Percentiles rank a stretch among this genome's conserved stretches.
Evolutionary conservation across 371 early-diverging fungal species (phyloP).

Genomic region (Actinomortierella wolfii): DNA sequence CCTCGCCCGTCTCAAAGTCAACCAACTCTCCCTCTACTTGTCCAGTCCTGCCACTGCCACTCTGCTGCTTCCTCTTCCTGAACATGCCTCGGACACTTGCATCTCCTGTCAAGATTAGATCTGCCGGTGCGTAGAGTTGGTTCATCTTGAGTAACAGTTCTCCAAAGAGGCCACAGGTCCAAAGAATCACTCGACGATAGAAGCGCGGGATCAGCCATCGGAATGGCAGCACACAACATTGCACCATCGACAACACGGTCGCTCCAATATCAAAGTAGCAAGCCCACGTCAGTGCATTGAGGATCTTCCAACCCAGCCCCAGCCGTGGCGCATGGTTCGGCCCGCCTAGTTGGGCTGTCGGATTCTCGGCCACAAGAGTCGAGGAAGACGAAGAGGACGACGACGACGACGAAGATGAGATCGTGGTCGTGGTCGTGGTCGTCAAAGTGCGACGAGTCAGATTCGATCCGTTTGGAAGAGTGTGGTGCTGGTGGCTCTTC

Average conservation of each 20-base stretch:
- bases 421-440: conserved; percentile 3
- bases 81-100: conserved; percentile 45
- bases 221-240: conserved; percentile 17
- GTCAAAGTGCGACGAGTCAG: conserved; percentile 1
- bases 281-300: conserved; percentile 32
- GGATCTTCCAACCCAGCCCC: conserved; percentile 31
- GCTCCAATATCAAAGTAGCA: conserved; percentile 37
- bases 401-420: not conserved
- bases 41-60: conserved; percentile 9
- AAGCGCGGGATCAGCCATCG: conserved; percentile 23
- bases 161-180: conserved; percentile 66
- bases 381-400: conserved; percentile 3
- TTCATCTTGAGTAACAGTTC: conserved; percentile 61
- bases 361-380: not conserved
- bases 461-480: too few relatives aligned
- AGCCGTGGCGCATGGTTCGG: not conserved
- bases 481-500: too few relatives aligned
- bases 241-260: conserved; percentile 34
- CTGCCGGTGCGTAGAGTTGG: conserved; percentile 69
- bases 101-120: conserved; percentile 63
- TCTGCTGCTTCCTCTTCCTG: conserved; percentile 11
- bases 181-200: conserved; percentile 56
- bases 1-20: conserved; percentile 5
- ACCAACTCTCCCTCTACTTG: conserved; percentile 10
- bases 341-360: conserved; percentile 1